phyloP scores from a whole-genome alignment of 148 eudicot genomes.

The Agrostemma githago region DNA sequence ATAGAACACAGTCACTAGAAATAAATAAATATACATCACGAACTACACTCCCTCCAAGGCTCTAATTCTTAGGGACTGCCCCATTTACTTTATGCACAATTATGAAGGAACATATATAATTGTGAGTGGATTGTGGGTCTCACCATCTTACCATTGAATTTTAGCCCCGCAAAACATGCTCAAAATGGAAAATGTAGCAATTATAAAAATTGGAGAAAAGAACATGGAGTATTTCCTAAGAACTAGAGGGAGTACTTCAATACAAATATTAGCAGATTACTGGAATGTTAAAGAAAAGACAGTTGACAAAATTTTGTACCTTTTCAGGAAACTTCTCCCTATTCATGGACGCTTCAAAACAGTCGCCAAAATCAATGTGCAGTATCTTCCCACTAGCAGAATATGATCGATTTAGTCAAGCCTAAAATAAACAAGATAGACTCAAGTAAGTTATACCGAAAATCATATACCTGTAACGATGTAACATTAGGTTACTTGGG shows the following conservation, averaged over 20 bases:
- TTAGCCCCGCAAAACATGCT: background rate
- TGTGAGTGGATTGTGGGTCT: background rate
- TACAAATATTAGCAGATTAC: background rate
- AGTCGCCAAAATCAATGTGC: slow-evolving; percentile 99
- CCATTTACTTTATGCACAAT: background rate
- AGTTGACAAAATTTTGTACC: slow-evolving; percentile 30
- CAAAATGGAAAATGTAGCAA: background rate
- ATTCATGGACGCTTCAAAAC: slow-evolving; percentile 99
- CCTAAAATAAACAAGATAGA: background rate
- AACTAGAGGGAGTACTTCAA: background rate
- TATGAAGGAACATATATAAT: background rate
- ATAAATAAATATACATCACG: background rate
- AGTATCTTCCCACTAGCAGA: slow-evolving; percentile 83
- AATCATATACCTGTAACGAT: slow-evolving; percentile 77
- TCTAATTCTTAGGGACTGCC: background rate
- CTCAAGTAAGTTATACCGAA: background rate
- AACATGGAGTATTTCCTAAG: background rate
- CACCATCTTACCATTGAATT: background rate
- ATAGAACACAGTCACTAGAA: background rate
- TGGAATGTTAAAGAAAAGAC: background rate
- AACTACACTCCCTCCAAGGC: background rate
- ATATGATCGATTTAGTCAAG: slow-evolving; percentile 6
- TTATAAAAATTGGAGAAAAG: background rate
- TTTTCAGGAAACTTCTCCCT: slow-evolving; percentile 98
- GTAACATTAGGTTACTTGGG: slow-evolving; percentile 98